Conservation (phyloP, 352 stramenopile species). For the Phytophthora constricta region DNA sequence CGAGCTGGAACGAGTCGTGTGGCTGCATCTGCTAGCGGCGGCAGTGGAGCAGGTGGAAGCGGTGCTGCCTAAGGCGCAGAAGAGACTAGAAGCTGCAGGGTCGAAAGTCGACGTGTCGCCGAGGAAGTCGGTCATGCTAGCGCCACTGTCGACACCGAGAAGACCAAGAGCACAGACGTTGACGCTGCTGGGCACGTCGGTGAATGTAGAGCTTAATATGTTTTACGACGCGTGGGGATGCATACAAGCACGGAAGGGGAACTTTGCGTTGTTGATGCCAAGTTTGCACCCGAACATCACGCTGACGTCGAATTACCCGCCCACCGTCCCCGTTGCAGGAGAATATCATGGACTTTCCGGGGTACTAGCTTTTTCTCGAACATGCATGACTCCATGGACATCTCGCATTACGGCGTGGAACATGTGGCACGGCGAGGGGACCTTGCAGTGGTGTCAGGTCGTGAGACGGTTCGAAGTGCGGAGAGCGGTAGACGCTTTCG, state of each 20-base stretch:
- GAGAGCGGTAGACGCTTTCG: conserved; percentile 76
- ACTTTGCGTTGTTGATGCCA: conserved; percentile 80
- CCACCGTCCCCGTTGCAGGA: conserved; percentile 68
- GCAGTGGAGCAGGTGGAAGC: conserved; percentile 64
- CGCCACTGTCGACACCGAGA: conserved; percentile 28
- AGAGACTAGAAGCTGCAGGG: conserved; percentile 29
- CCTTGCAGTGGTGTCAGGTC: conserved; percentile 77
- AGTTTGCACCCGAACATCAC: conserved; percentile 81
- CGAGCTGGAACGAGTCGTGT: conserved; percentile 80
- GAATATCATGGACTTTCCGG: conserved; percentile 73
- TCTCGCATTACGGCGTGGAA: conserved; percentile 74
- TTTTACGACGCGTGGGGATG: conserved; percentile 82
- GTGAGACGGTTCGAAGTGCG: conserved; percentile 77
- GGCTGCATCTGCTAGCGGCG: conserved; percentile 72
- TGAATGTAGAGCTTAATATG: conserved; percentile 63
- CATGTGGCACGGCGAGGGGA: conserved; percentile 74
- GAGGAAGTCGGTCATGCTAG: conserved; percentile 28
- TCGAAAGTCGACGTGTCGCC: conserved; percentile 23
- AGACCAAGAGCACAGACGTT: conserved; percentile 38
- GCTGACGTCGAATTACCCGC: conserved; percentile 80
- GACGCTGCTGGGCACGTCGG: conserved; percentile 62
- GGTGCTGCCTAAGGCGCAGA: conserved; percentile 43
- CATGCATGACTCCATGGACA: conserved; percentile 72
- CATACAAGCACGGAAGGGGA: conserved; percentile 77
- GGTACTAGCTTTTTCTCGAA: conserved; percentile 78